These are phyloP conservation scores for Penicillium roqueforti DNA, from an alignment of 495 filamentous ascomycete genomes.

Conservation along the genomic window DNA sequence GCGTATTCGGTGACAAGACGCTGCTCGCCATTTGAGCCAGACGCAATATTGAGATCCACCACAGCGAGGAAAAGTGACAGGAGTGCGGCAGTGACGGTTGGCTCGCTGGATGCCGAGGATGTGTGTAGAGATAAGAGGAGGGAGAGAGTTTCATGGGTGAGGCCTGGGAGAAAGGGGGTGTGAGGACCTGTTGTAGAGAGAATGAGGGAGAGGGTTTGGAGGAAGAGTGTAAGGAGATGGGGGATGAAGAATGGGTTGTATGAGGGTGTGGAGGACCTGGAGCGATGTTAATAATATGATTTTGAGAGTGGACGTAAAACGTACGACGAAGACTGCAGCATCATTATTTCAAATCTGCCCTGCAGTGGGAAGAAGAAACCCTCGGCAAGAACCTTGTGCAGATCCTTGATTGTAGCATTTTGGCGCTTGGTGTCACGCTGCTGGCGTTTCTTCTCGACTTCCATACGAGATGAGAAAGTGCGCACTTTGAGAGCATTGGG, in stretches of 20 bases:
- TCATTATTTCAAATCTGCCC: conserved; percentile 44
- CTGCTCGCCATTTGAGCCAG: conserved; percentile 54
- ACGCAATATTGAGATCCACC: conserved; percentile 69
- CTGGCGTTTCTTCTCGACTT: conserved; percentile 60
- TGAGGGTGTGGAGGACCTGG: conserved; percentile 32
- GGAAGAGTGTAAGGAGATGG: conserved; percentile 47
- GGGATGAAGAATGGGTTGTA: conserved; percentile 42
- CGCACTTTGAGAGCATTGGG: conserved; percentile 81
- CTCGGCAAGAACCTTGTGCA: conserved; percentile 68
- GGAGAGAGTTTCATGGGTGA: conserved; percentile 44
- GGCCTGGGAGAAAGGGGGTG: conserved; percentile 38
- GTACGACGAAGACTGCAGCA: conserved; percentile 43
- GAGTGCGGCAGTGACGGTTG: conserved; percentile 63
- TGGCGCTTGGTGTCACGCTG: conserved; percentile 39
- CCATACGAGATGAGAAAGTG: conserved; percentile 69
- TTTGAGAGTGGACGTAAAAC: conserved; percentile 1
- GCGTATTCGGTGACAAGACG: conserved; percentile 59
- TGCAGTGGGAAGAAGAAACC: conserved; percentile 80
- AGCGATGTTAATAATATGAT: conserved; percentile 2
- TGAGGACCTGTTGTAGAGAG: conserved; percentile 49
- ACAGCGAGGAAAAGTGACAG: conserved; percentile 76
- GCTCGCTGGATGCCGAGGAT: conserved; percentile 48
- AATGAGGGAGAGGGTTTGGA: conserved; percentile 48
- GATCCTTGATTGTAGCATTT: conserved; percentile 62
- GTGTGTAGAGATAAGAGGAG: conserved; percentile 46